Conservation (phyloP, 495 filamentous ascomycete genomes). For the Penicilliopsis zonata region DNA sequence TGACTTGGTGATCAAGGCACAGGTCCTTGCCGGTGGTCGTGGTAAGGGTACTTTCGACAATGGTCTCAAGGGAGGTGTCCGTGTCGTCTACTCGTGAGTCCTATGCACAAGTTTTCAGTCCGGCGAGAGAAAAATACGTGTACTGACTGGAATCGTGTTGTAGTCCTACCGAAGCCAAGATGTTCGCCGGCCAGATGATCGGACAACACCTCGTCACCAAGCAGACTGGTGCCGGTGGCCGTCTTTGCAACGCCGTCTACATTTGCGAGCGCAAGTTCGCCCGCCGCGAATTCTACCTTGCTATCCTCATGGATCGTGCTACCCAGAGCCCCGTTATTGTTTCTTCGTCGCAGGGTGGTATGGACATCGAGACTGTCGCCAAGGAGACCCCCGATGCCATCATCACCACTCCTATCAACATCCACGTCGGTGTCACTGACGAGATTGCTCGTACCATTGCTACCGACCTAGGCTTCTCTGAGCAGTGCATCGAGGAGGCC, state of each 20-base stretch:
- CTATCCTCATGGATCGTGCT: constrained; percentile 91
- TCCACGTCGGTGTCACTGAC: constrained; percentile 90
- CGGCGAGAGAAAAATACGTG: not conserved
- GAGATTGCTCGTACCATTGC: constrained; percentile 86
- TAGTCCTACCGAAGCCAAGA: constrained; percentile 76
- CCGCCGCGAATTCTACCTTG: constrained; percentile 96
- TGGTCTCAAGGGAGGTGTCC: constrained; percentile 95
- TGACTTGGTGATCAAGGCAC: constrained; percentile 99
- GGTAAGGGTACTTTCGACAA: constrained; percentile 97
- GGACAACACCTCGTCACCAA: constrained; percentile 99
- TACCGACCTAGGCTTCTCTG: constrained; percentile 86
- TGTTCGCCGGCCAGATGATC: constrained; percentile 99
- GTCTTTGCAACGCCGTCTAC: constrained; percentile 90
- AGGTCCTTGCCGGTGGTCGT: constrained; percentile 93
- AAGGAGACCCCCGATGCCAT: constrained; percentile 97
- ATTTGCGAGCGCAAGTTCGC: constrained; percentile 99
- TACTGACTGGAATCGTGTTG: constrained; percentile 1
- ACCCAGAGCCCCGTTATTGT: constrained; percentile 92
- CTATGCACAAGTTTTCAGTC: not conserved
- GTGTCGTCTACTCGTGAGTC: constrained; percentile 88
- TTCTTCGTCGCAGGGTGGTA: constrained; percentile 93
- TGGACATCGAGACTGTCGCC: constrained; percentile 97
- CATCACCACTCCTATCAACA: constrained; percentile 82
- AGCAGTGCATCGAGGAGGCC: constrained; percentile 90
- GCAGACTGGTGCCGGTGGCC: constrained; percentile 87